Evolutionary conservation across 2,329 filamentous ascomycete species (phyloP).

Genomic region (Trichoderma polysporum): DNA sequence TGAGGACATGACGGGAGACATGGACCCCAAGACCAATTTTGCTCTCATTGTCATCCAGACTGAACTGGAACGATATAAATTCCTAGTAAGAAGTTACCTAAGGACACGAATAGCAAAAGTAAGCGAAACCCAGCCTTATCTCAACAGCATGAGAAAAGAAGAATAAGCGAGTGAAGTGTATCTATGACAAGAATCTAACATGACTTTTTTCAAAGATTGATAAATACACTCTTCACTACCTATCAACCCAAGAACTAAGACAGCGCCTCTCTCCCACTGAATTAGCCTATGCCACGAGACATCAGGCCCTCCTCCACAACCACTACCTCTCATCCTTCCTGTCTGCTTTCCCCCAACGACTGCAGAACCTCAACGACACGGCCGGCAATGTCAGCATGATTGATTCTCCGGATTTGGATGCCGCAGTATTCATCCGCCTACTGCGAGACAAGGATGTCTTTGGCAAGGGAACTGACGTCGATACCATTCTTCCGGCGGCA

Average conservation of each 20-base stretch:
- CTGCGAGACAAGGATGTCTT: conserved; percentile 60
- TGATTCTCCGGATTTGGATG: conserved; percentile 77
- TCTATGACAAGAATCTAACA: not conserved
- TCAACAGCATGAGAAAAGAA: not conserved
- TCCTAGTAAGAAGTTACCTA: conserved; percentile 78
- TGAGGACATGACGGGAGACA: conserved; percentile 75
- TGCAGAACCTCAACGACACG: conserved; percentile 88
- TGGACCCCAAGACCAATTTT: conserved; percentile 91
- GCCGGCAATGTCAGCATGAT: conserved; percentile 91
- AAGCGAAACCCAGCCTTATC: conserved; percentile 23
- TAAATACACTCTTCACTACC: conserved; percentile 71
- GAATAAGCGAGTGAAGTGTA: no score
- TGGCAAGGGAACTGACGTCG: conserved; percentile 63
- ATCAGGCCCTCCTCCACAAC: conserved; percentile 78
- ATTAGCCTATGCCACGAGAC: conserved; percentile 76
- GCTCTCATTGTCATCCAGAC: conserved; percentile 93
- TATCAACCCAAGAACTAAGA: conserved; percentile 55
- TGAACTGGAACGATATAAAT: conserved; percentile 92
- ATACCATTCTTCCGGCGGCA: conserved; percentile 57
- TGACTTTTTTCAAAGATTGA: conserved; percentile 60
- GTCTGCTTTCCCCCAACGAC: conserved; percentile 70
- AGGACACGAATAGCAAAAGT: conserved; percentile 87
- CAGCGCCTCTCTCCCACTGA: conserved; percentile 73
- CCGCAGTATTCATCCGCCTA: conserved; percentile 80
- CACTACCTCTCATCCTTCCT: conserved; percentile 89